A percentile compares a stretch with the other conserved stretches of the same genome.
These are phyloP conservation scores for Esteya vermicola DNA, from an alignment of 2,329 filamentous ascomycete species.

Conservation along the genomic window DNA sequence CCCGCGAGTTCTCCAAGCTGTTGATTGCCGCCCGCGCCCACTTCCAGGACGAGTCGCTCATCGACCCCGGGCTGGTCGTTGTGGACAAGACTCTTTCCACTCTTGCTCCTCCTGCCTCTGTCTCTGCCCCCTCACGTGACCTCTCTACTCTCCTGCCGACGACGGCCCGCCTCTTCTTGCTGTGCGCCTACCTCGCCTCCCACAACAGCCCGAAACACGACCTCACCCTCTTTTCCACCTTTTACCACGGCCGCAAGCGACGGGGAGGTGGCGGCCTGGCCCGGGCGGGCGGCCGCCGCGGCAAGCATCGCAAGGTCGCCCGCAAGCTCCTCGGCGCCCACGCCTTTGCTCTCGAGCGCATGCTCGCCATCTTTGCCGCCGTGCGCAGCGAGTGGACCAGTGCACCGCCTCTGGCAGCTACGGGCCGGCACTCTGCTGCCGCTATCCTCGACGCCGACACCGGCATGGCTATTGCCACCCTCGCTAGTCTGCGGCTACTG, in stretches of 20 bases:
- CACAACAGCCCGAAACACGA: slow-evolving; percentile 68
- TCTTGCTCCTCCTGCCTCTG: no score
- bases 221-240: slow-evolving; percentile 60
- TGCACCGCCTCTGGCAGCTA: slow-evolving; percentile 14
- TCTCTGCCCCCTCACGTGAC: slow-evolving; percentile 3
- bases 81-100: background rate
- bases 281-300: slow-evolving; percentile 17
- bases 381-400: slow-evolving; percentile 42
- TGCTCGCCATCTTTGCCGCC: slow-evolving; percentile 63
- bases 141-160: slow-evolving; percentile 50
- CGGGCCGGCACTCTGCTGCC: slow-evolving; percentile 9
- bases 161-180: slow-evolving; percentile 58
- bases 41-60: slow-evolving; percentile 58
- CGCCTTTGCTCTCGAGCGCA: slow-evolving; percentile 62
- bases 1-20: slow-evolving; percentile 73
- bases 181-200: slow-evolving; percentile 68
- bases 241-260: slow-evolving; percentile 38
- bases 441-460: slow-evolving; percentile 37
- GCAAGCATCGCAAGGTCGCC: slow-evolving; percentile 57
- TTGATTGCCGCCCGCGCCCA: slow-evolving; percentile 55
- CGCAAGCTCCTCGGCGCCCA: slow-evolving; percentile 64
- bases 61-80: slow-evolving; percentile 48
- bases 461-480: slow-evolving; percentile 53
- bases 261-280: slow-evolving; percentile 29
- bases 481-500: slow-evolving; percentile 56